Base-by-base conservation (phyloP, 768 basidiomycete genomes). In the Collybiopsis confluens region DNA sequence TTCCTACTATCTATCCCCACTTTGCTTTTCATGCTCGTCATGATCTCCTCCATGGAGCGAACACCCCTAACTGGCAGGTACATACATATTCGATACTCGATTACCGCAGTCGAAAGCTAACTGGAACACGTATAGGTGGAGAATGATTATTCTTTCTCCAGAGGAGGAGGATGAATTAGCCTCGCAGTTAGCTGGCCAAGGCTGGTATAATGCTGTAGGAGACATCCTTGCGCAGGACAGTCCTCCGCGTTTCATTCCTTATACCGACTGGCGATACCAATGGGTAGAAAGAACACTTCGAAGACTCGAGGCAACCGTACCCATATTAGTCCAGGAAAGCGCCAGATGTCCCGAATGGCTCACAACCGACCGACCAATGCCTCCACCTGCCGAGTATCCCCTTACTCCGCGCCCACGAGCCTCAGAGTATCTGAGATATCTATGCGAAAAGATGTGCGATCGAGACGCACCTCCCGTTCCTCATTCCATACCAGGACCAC, bases 121-220 rank as follows among this genome's bases (percentile, higher is more conserved):
- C 52, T 41, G 59, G 54, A 24, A 51, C 30, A 33, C 30, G 30
- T 28, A 20, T 58, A 92, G 92, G 62, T 90, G 88, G 87, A 80
- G 94, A 50, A 68, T 93, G 60, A 95, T 97, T 56, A 74, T 95
- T 8, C 78, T 97, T 15, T 93, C 92, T 3, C 93, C 94, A 1
- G 89, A 92, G 59, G 94, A 97, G 69, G 94, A 98, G 64, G 91
- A 94, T 49, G 83, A 84, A 27, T 90, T 98, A 38, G 84, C 92
- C n/a, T 68, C 73, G 3, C 86, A 90, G 62, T 80, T 98, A 9
- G 82, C 83, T 18, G 94, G 92, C 15, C 70, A 81, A 20, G 92
- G 91, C 43, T 98, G 94, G 94, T 92, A 88, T 68, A 73, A 77
- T 56, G 86, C 91, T 35, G 88, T 98, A 18, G 78, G 80, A 35